Evolutionary conservation across 176 grass and related monocot genomes (phyloP).

Genomic region (Eleusine coracana): DNA sequence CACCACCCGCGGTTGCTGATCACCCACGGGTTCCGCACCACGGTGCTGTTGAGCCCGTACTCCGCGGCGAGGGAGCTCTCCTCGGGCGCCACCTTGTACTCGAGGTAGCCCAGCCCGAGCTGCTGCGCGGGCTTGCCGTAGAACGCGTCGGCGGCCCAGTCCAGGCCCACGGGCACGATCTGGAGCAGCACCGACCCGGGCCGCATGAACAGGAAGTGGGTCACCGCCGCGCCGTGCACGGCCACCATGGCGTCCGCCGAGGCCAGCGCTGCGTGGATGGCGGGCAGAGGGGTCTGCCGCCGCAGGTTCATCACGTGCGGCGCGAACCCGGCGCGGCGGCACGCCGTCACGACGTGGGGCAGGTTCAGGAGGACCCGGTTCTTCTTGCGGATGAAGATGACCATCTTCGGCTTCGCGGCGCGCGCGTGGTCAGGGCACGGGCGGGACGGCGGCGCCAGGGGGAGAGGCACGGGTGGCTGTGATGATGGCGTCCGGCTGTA

Average conservation of each 20-base stretch:
- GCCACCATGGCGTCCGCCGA: conserved; percentile 82
- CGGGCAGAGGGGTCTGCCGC: conserved; percentile 50
- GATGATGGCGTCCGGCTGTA: conserved; percentile 42
- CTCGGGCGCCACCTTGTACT: conserved; percentile 77
- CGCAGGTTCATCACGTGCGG: conserved; percentile 85
- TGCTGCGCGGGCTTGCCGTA: conserved; percentile 86
- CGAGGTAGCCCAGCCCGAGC: conserved; percentile 76
- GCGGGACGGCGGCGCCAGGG: conserved; percentile 39
- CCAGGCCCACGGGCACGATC: conserved; percentile 87
- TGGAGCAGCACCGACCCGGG: conserved; percentile 75
- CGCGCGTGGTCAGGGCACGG: conserved; percentile 44
- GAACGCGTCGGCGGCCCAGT: conserved; percentile 90
- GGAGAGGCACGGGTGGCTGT: conserved; percentile 12
- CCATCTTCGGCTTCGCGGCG: conserved; percentile 65
- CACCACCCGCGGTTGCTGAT: conserved; percentile 84
- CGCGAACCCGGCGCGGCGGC: conserved; percentile 72
- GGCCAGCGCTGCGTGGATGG: conserved; percentile 65
- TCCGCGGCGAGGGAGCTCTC: conserved; percentile 83
- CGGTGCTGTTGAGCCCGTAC: conserved; percentile 71
- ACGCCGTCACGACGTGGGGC: conserved; percentile 64
- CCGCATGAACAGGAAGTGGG: conserved; percentile 92
- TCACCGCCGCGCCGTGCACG: conserved; percentile 89
- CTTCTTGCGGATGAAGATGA: conserved; percentile 84
- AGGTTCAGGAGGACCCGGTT: conserved; percentile 77
- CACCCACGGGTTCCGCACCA: conserved; percentile 60